Evolutionary conservation across 768 basidiomycete species (phyloP).

Genomic region (Lyophyllum decastes): DNA sequence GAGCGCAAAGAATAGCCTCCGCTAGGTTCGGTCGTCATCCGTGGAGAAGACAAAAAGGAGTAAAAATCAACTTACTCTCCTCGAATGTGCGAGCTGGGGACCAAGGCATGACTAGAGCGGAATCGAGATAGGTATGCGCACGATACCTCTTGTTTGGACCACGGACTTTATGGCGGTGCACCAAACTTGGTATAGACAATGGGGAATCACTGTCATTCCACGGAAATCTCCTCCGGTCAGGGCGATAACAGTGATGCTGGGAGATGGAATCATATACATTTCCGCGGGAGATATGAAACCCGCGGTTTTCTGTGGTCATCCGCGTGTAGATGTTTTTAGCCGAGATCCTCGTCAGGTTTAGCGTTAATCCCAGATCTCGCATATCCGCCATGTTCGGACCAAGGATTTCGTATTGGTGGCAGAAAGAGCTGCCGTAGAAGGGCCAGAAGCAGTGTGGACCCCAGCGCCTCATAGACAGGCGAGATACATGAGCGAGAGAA

Average conservation of each 20-base stretch:
- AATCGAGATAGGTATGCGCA: slow-evolving; percentile 17
- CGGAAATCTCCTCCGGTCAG: slow-evolving; percentile 35
- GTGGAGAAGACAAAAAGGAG: not conserved
- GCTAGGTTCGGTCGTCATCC: slow-evolving; percentile 27
- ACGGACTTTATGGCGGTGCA: slow-evolving; percentile 31
- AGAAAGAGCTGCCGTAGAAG: not conserved
- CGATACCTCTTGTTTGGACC: slow-evolving; percentile 17
- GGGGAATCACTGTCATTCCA: slow-evolving; percentile 35
- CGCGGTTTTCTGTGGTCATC: slow-evolving; percentile 20
- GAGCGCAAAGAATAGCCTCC: slow-evolving; percentile 45
- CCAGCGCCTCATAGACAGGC: not conserved
- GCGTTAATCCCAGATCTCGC: not conserved
- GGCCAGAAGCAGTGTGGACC: not conserved
- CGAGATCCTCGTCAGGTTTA: not conserved
- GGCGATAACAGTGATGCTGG: slow-evolving; percentile 36
- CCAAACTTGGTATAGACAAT: slow-evolving; percentile 12
- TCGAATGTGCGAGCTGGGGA: slow-evolving; percentile 37
- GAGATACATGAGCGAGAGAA: not conserved
- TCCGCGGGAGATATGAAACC: slow-evolving; percentile 25
- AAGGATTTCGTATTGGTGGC: not conserved
- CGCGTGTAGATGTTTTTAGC: slow-evolving; percentile 6
- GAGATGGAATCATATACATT: slow-evolving; percentile 14
- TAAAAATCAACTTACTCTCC: slow-evolving; percentile 35
- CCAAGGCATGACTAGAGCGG: slow-evolving; percentile 30
- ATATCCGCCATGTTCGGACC: not conserved